phyloP scores from a whole-genome alignment of 768 basidiomycete genomes.

The Xerocomus spinulosus region DNA sequence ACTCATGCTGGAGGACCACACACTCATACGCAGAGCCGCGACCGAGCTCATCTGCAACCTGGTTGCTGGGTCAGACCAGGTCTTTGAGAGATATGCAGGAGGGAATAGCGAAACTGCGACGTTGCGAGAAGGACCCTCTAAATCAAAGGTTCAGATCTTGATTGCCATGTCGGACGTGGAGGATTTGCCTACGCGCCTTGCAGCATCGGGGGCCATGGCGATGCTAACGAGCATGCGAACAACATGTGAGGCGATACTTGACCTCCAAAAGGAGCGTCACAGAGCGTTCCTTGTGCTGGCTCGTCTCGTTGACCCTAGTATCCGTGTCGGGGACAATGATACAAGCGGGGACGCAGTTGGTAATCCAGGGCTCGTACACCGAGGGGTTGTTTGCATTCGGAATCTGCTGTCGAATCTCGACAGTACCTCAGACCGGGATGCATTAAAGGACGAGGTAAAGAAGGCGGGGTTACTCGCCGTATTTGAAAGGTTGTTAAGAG shows the following conservation, averaged over 20 bases:
- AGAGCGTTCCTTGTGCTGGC: slow-evolving; percentile 63
- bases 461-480: slow-evolving; percentile 50
- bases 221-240: slow-evolving; percentile 60
- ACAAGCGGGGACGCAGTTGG: slow-evolving; percentile 32
- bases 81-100: slow-evolving; percentile 71
- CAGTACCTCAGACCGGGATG: slow-evolving; percentile 35
- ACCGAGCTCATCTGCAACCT: slow-evolving; percentile 93
- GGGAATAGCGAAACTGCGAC: slow-evolving; percentile 33
- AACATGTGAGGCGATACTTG: slow-evolving; percentile 58
- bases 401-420: slow-evolving; percentile 55
- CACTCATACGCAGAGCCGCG: slow-evolving; percentile 78
- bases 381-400: slow-evolving; percentile 69
- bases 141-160: slow-evolving; percentile 74
- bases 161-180: slow-evolving; percentile 84
- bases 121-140: slow-evolving; percentile 23
- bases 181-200: slow-evolving; percentile 78
- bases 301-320: slow-evolving; percentile 60
- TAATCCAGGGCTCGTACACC: slow-evolving; percentile 66
- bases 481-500: slow-evolving; percentile 48
- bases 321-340: slow-evolving; percentile 31
- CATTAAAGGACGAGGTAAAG: slow-evolving; percentile 48
- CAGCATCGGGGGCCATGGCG: slow-evolving; percentile 89
- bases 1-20: slow-evolving; percentile 77
- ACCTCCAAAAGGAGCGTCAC: slow-evolving; percentile 60
- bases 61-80: slow-evolving; percentile 66